Base-by-base conservation (phyloP, 2,329 filamentous ascomycete species). In the Aspergillus fijiensis region DNA sequence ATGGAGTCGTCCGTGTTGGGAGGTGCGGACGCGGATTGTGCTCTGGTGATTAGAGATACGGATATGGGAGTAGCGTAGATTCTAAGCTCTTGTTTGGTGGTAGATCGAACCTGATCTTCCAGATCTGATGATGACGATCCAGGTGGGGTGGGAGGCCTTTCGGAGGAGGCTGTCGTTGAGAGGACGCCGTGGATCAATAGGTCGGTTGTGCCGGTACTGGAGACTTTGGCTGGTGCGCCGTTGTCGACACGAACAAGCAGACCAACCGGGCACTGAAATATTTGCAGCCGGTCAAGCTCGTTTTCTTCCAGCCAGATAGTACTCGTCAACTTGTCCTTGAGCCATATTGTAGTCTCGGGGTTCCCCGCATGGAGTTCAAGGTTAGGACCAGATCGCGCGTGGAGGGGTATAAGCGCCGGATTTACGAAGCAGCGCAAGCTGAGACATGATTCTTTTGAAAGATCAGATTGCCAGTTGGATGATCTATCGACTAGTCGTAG, bases 101-200 rank as follows among this genome's bases (percentile, higher is more conserved):
- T 55, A 16, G 63, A 49, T 16, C 35, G 35, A 50, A 57, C 59
- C 4, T 61, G 55, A 4, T 64, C 57, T n/a, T 63, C 61, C 3
- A 57, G 57, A 6, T 66, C 70, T n/a, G 67, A 61, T 5, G 72
- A 72, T 4, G 72, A 74, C 5, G 74, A 75, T 16, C 68, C 63
- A 14, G 75, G 75, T 45, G 74, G 74, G 29, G 74, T 75, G 10
- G 74, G 75, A 19, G 71, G 73, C 11, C 72, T 69, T 35, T 68
- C 64, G 45, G 66, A 67, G 4, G 67, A 67, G 25, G 67, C 60
- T 31, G 69, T 55, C 45, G 59, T 70, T n/a, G 72, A 75, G 49
- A 79, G 53, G 14, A 76, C 64, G 21, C 76, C 76, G 39, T 78
- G 76, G 33, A 79, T 66, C 49, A 79, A 63, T 14, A 79, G 62